Conservation (phyloP, 495 filamentous ascomycete species). For the Podospora conica region DNA sequence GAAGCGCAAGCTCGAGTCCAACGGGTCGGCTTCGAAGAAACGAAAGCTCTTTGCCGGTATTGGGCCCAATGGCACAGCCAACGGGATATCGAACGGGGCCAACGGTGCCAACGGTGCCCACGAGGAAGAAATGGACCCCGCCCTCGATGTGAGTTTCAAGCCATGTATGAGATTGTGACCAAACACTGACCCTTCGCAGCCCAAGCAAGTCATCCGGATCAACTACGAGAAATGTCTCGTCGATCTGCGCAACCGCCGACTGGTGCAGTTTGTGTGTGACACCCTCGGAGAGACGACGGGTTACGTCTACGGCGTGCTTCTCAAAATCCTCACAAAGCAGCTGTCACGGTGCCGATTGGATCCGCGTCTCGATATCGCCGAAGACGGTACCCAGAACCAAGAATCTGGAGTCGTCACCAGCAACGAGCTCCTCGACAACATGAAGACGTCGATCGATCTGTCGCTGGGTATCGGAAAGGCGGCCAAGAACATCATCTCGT, state of each 20-base stretch:
- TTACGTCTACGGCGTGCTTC: conserved; percentile 66
- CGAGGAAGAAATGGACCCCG: conserved; percentile 37
- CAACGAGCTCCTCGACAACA: conserved; percentile 40
- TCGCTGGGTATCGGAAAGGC: conserved; percentile 45
- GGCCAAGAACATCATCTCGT: conserved; percentile 32
- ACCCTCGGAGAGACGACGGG: conserved; percentile 59
- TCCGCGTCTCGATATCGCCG: conserved; percentile 44
- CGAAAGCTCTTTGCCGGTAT: conserved; percentile 41
- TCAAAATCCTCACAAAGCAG: conserved; percentile 62
- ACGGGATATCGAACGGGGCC: conserved; percentile 13
- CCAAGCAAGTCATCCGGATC: conserved; percentile 62
- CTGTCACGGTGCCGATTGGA: conserved; percentile 59
- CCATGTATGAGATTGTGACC: background rate
- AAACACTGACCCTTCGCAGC: conserved; percentile 31
- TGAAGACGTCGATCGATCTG: conserved; percentile 33
- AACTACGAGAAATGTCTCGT: conserved; percentile 84
- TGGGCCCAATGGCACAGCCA: conserved; percentile 8
- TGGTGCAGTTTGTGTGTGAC: conserved; percentile 56
- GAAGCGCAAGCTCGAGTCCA: conserved; percentile 44
- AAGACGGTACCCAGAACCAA: conserved; percentile 35
- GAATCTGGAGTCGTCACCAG: conserved; percentile 34
- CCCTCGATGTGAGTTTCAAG: conserved; percentile 29
- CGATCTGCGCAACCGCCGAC: conserved; percentile 67
- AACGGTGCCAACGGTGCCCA: conserved; percentile 17
- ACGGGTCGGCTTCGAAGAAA: conserved; percentile 39